Evolutionary conservation across 2,329 filamentous ascomycete genomes (phyloP), one percentile per base, ranked within the genome.

Genomic region (Colletotrichum acutatum): DNA sequence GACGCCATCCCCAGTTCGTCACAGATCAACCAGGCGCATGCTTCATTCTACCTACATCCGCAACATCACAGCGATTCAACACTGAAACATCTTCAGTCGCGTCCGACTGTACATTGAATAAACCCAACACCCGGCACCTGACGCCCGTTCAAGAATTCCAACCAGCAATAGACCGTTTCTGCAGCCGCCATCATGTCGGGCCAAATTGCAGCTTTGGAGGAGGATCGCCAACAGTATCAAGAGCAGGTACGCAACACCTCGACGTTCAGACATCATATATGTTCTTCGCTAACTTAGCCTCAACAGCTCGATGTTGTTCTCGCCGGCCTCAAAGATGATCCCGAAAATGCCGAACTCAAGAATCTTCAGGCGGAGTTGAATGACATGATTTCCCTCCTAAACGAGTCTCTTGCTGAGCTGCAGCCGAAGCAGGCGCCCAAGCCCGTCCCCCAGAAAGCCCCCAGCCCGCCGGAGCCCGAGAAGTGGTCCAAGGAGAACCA

Each of bases 401-500:
- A 95, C 86, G 91, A 92, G 80, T 90, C 92, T 78, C 93, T 98
- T 82, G 92, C 92, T 85, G 94, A 97, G 83, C 88, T 97, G 82
- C 92, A 93, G 84, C 90, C 90, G 75, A 83, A 84, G 78, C 81
- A 83, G 78, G 79, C 82, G 77, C 84, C 80, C 75, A 87, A 89
- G 77, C 80, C 82, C 74, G 80, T 82, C 75, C 80, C 80, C 59
- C 79, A 63, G 37, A 72, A 77, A 88, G 63, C 83, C 87, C 56
- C 85, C 88, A 53, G 85, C 87, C 58, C 86, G 58, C 83, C 87
- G n/a, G 83, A 86, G 68, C 90, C 90, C 78, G 90, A 93, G 79
- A 95, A 95, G 85, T 95, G 93, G 90, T 93, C 92, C 59, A 90
- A 91, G 79, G 92, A 95, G 82, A 95, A 95, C 80, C 94, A 95